Evolutionary conservation across 2,329 filamentous ascomycete genomes (phyloP), one percentile per base, ranked within the genome.

Genomic region (Neofusicoccum parvum): DNA sequence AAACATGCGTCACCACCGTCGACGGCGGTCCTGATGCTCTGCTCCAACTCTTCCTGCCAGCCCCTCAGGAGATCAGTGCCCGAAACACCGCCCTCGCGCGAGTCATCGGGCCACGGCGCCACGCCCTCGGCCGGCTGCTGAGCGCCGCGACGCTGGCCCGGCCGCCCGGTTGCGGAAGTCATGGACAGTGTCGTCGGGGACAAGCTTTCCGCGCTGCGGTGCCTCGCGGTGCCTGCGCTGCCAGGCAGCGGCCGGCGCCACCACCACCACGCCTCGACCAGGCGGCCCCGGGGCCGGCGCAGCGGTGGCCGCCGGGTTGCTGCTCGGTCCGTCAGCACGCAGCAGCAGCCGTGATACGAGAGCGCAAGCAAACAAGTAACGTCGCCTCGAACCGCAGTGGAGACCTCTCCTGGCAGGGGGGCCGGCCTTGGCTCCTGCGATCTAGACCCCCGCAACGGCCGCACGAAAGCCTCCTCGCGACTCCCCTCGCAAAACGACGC

Each of bases 1-100:
- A 80, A 12, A 81, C 75, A 71, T 82, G 80, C 23, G 79, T 81
- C 1, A 81, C 76, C 32, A 2, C 73, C 72, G 1, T 74, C 65
- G 36, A 81, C 48, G 72, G 75, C 20, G 70, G 62, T 51, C 17
- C 14, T 3, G 39, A 7, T 46, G 39, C 41, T 72, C 71, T 54
- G 68, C 66, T 80, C 76, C 11, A 82, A 67, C 11, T 78, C 74
- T 41, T 80, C 72, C 62, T 80, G 79, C 56, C 72, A 17, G 76
- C 74, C 34, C 75, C 67, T 32, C 12, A 81, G 73, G 11, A 82
- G 71, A 68, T 81, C 78, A 66, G 82, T 78, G 10, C 80, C 80
- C 20, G 75, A 78, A 2, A 80, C 76, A 53, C 82, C 74, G 53
- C 79, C 74, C 46, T 82, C 67, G 20, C 79, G 73, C 11, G 74